Conservation (phyloP, 345 rosid species). For the Hypericum androsaemum region DNA sequence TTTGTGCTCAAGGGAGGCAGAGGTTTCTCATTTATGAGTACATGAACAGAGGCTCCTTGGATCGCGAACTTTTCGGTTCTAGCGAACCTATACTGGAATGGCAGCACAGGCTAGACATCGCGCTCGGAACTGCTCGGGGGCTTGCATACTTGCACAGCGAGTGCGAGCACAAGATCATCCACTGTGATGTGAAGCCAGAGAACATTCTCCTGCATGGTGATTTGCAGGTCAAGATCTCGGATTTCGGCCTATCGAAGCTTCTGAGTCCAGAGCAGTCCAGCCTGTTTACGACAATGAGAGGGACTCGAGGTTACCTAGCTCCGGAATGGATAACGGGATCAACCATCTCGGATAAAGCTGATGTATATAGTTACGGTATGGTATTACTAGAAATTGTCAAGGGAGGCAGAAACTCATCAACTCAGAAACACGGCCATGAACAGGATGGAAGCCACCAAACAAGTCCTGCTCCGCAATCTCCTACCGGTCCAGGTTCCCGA, state of each 20-base stretch:
- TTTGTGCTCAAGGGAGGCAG: neutral
- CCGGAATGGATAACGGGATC: conserved; percentile 6
- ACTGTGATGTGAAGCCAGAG: conserved; percentile 8
- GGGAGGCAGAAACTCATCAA: conserved; percentile 6
- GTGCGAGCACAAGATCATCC: conserved; percentile 9
- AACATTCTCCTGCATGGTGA: conserved; percentile 1
- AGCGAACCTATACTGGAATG: conserved; percentile 1
- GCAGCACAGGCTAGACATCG: conserved; percentile 3
- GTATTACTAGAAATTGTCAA: conserved; percentile 3
- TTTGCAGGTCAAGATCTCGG: conserved; percentile 5
- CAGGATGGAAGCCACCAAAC: neutral
- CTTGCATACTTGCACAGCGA: conserved; percentile 4
- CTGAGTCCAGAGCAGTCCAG: conserved; percentile 6
- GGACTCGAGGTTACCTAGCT: conserved; percentile 5
- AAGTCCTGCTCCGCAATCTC: neutral
- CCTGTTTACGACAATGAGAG: conserved; percentile 9
- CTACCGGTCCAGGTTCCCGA: neutral
- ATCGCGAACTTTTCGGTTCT: neutral
- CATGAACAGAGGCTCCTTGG: conserved; percentile 1
- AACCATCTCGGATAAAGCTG: conserved; percentile 3
- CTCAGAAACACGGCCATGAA: neutral
- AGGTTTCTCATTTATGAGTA: neutral
- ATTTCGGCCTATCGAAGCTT: conserved; percentile 6
- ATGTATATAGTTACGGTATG: conserved; percentile 8
- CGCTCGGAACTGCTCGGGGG: conserved; percentile 3